phyloP scores from a whole-genome alignment of 352 stramenopile species.

The Phytopythium montanum region DNA sequence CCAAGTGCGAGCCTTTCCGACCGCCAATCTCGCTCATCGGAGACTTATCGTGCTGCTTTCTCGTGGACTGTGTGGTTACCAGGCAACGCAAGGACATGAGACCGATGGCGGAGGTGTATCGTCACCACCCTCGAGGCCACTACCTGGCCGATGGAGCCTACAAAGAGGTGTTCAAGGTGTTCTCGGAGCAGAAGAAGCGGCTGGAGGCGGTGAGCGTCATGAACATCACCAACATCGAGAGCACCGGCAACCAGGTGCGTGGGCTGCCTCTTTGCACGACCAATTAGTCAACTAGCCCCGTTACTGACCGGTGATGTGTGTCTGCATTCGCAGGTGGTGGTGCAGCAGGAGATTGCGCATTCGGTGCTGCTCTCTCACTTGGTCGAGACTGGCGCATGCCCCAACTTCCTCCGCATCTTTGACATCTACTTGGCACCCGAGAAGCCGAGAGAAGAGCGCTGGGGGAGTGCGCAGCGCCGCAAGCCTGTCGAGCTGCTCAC shows the following conservation, averaged over 20 bases:
- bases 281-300: not conserved
- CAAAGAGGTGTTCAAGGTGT: conserved; percentile 89
- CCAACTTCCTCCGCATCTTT: conserved; percentile 93
- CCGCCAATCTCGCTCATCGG: not conserved
- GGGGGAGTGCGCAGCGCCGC: conserved; percentile 57
- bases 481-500: conserved; percentile 61
- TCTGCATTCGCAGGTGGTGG: conserved; percentile 47
- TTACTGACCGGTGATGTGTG: not conserved
- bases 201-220: conserved; percentile 88
- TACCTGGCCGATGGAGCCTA: conserved; percentile 83
- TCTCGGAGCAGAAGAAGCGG: conserved; percentile 42
- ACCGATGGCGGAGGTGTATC: conserved; percentile 46
- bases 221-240: conserved; percentile 89
- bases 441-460: conserved; percentile 39
- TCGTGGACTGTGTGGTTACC: conserved; percentile 7
- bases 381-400: conserved; percentile 82
- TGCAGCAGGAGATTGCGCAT: conserved; percentile 94
- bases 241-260: conserved; percentile 81
- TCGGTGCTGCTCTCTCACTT: conserved; percentile 91
- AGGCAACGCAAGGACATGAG: conserved; percentile 35
- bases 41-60: not conserved
- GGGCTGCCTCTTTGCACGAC: not conserved
- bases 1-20: conserved; percentile 24
- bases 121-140: conserved; percentile 52
- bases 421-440: conserved; percentile 89